Conservation (phyloP, 2,329 filamentous ascomycete species). For the Ceratocystiopsis minuta region DNA sequence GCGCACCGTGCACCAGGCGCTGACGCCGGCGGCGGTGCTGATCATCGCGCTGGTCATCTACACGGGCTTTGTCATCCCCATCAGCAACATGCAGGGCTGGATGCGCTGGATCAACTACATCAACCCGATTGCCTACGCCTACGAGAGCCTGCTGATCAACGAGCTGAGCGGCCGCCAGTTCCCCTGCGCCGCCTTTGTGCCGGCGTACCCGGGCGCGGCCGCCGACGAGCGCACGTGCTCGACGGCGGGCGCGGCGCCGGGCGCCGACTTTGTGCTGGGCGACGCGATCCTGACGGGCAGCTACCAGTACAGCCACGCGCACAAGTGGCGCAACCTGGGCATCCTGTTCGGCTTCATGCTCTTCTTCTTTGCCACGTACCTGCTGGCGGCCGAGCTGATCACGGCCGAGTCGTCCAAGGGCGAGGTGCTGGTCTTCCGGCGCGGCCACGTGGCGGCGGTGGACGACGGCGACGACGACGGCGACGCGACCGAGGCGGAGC, state of each 20-base stretch:
- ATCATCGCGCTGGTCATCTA: constrained; percentile 50
- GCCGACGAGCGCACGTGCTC: constrained; percentile 33
- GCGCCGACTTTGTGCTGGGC: constrained; percentile 16
- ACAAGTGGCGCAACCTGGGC: constrained; percentile 56
- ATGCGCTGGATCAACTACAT: constrained; percentile 69
- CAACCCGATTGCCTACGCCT: constrained; percentile 62
- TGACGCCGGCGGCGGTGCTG: constrained; percentile 39
- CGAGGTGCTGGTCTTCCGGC: constrained; percentile 56
- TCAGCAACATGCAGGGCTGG: constrained; percentile 57
- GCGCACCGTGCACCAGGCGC: constrained; percentile 45
- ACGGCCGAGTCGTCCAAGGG: constrained; percentile 52
- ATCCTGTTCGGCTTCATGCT: constrained; percentile 47
- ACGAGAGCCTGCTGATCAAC: constrained; percentile 65
- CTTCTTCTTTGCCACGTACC: constrained; percentile 41
- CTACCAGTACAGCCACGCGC: constrained; percentile 36
- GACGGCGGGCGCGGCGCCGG: constrained; percentile 33
- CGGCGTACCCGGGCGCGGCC: constrained; percentile 21
- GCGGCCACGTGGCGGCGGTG: constrained; percentile 39
- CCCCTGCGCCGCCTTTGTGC: constrained; percentile 27
- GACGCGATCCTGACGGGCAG: constrained; percentile 31
- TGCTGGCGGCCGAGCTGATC: constrained; percentile 45
- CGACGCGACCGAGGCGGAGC: constrained; percentile 16
- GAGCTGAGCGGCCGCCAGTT: constrained; percentile 56
- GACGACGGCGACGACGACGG: constrained; percentile 43
- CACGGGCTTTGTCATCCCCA: constrained; percentile 49